Percentiles rank a stretch among this genome's conserved stretches.
These are phyloP conservation scores for Cladophialophora bantiana DNA, from an alignment of 2,329 filamentous ascomycete genomes.

Conservation along the genomic window DNA sequence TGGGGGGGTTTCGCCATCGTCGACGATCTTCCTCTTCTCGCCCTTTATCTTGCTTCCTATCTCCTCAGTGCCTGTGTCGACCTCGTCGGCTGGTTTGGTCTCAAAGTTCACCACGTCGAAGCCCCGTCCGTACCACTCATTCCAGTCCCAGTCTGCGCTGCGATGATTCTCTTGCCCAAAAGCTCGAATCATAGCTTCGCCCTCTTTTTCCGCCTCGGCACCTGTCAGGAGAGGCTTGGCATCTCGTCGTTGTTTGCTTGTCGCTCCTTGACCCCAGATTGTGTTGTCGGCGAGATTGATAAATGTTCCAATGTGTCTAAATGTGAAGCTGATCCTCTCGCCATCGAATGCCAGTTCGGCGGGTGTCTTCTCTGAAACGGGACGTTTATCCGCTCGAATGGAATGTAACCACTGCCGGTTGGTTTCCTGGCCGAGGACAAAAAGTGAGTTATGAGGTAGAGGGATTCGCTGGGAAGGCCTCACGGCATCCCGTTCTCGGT, in stretches of 20 bases:
- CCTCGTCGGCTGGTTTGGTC: slow-evolving; percentile 39
- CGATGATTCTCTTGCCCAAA: slow-evolving; percentile 87
- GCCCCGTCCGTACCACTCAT: slow-evolving; percentile 74
- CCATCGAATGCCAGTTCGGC: slow-evolving; percentile 76
- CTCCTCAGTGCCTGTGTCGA: neutral
- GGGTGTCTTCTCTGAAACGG: slow-evolving; percentile 68
- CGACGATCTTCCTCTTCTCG: slow-evolving; percentile 9
- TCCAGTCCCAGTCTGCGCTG: slow-evolving; percentile 78
- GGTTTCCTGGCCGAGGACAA: slow-evolving; percentile 78
- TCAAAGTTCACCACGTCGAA: slow-evolving; percentile 74
- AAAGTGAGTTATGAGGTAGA: slow-evolving; percentile 88
- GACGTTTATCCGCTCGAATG: slow-evolving; percentile 87
- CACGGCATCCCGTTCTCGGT: slow-evolving; percentile 37
- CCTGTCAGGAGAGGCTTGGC: slow-evolving; percentile 74
- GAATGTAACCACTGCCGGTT: slow-evolving; percentile 90
- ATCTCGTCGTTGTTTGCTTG: slow-evolving; percentile 66
- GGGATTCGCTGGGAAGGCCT: slow-evolving; percentile 71
- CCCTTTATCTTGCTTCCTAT: neutral
- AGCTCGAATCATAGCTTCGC: slow-evolving; percentile 69
- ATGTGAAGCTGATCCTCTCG: slow-evolving; percentile 88
- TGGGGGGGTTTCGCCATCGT: neutral
- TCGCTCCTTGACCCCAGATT: slow-evolving; percentile 94
- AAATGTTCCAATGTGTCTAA: slow-evolving; percentile 87
- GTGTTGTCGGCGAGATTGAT: slow-evolving; percentile 66
- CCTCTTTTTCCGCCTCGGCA: slow-evolving; percentile 68